phyloP scores from a whole-genome alignment of 306 rosid genomes.

The Prunus armeniaca region DNA sequence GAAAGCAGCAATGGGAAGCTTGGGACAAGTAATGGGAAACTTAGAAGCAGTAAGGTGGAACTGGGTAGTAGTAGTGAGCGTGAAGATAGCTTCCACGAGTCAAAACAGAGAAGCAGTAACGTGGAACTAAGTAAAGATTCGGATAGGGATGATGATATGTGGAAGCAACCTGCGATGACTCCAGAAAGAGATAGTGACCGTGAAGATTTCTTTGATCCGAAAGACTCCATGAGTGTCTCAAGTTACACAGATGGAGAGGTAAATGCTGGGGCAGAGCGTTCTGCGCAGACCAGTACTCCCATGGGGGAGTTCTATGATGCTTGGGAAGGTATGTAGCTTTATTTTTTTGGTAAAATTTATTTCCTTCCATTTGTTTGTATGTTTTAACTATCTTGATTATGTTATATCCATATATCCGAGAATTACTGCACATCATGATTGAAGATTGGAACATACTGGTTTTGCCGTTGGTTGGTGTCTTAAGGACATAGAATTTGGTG shows the following conservation, averaged over 20 bases:
- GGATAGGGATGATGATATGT: constrained; percentile 23
- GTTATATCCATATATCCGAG: not conserved
- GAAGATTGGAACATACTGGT: not conserved
- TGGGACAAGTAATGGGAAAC: constrained; percentile 21
- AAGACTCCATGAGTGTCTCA: constrained; percentile 61
- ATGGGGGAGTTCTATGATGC: constrained; percentile 81
- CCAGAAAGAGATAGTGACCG: constrained; percentile 49
- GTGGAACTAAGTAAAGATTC: constrained; percentile 20
- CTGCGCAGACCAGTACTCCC: constrained; percentile 37
- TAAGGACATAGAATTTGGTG: not conserved
- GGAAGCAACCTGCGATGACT: constrained; percentile 26
- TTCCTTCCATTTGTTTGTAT: not conserved
- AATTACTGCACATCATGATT: not conserved
- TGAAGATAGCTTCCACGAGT: constrained; percentile 25
- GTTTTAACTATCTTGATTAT: not conserved
- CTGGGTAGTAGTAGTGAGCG: constrained; percentile 24
- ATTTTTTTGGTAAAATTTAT: not conserved
- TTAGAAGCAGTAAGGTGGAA: constrained; percentile 29
- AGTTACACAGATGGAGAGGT: constrained; percentile 83
- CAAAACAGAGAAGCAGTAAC: constrained; percentile 41
- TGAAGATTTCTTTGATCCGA: constrained; percentile 80
- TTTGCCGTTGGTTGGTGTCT: not conserved
- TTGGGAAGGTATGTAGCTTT: constrained; percentile 66
- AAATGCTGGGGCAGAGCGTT: constrained; percentile 46
- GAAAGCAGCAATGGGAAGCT: constrained; percentile 24